Conservation (phyloP, 257 asterid genomes). For the Nyctanthes arbortristis region DNA sequence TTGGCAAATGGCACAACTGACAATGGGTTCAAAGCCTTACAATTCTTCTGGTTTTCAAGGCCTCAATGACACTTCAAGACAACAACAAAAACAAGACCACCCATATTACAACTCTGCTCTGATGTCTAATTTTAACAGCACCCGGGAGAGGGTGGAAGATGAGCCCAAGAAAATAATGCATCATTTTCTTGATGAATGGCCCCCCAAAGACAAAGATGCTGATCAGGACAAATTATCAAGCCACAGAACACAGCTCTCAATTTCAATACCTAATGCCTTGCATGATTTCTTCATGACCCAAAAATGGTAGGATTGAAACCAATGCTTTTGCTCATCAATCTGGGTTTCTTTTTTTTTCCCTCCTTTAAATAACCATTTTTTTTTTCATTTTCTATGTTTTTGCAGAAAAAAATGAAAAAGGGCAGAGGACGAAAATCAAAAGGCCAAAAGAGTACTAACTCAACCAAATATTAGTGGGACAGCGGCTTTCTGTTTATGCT, state of each 20-base stretch:
- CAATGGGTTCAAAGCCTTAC: constrained; percentile 49
- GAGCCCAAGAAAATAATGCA: constrained; percentile 87
- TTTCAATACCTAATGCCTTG: constrained; percentile 57
- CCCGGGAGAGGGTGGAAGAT: constrained; percentile 35
- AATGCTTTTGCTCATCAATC: neutral
- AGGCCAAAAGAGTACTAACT: constrained; percentile 38
- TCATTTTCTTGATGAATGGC: constrained; percentile 85
- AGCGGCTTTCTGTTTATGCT: constrained; percentile 22
- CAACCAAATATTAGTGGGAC: constrained; percentile 42
- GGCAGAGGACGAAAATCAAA: constrained; percentile 45
- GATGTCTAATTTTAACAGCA: neutral
- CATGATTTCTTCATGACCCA: constrained; percentile 80
- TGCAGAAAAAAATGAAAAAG: constrained; percentile 54
- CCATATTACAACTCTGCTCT: constrained; percentile 18
- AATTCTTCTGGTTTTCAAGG: constrained; percentile 30
- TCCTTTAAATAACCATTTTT: neutral
- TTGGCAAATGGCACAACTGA: constrained; percentile 53
- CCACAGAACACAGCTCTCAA: constrained; percentile 63
- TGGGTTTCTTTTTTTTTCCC: neutral
- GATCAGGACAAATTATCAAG: constrained; percentile 43
- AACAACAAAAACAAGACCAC: constrained; percentile 27
- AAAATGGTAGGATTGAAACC: constrained; percentile 40
- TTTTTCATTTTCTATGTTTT: neutral
- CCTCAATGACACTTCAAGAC: constrained; percentile 31
- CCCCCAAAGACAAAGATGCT: constrained; percentile 53